A percentile compares a stretch with the other conserved stretches of the same genome.
phyloP scores from a whole-genome alignment of 495 filamentous ascomycete species.

The Rhypophila decipiens region DNA sequence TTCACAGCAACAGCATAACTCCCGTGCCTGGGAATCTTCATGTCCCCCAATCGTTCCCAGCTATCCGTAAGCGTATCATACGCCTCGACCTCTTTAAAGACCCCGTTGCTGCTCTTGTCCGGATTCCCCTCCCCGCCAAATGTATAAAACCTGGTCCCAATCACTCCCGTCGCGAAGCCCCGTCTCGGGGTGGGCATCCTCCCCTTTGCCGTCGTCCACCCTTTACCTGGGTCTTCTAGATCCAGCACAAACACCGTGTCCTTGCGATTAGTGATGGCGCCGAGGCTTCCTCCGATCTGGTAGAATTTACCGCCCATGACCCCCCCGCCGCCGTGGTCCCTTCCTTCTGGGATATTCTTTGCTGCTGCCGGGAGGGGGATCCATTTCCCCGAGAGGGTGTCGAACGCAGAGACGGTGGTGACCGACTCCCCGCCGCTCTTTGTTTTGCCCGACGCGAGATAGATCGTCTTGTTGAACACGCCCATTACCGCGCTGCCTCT shows the following conservation, averaged over 20 bases:
- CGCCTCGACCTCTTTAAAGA: conserved; percentile 28
- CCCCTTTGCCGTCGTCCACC: conserved; percentile 19
- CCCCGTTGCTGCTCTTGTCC: conserved; percentile 12
- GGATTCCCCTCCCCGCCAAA: conserved; percentile 40
- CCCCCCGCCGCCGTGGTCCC: conserved; percentile 30
- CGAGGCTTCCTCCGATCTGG: conserved; percentile 28
- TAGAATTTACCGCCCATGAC: conserved; percentile 27
- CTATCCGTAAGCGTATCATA: conserved; percentile 26
- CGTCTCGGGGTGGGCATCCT: conserved; percentile 29
- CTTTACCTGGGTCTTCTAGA: conserved; percentile 14
- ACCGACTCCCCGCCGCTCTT: conserved; percentile 8
- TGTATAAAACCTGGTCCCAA: conserved; percentile 27
- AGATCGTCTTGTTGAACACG: conserved; percentile 16
- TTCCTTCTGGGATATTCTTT: conserved; percentile 6
- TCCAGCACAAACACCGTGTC: conserved; percentile 33
- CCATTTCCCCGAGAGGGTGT: conserved; percentile 25
- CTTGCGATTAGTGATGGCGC: conserved; percentile 14
- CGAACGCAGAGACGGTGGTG: conserved; percentile 23
- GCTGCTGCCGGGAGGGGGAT: conserved; percentile 18
- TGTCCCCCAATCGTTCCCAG: conserved; percentile 22
- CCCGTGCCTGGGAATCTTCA: conserved; percentile 32
- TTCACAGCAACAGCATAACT: conserved; percentile 24
- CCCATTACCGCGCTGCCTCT: conserved; percentile 17
- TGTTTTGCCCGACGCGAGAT: conserved; percentile 16
- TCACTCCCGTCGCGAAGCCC: conserved; percentile 25